Base-by-base conservation (phyloP, 2,329 filamentous ascomycete genomes). In the Trichoderma sp. region DNA sequence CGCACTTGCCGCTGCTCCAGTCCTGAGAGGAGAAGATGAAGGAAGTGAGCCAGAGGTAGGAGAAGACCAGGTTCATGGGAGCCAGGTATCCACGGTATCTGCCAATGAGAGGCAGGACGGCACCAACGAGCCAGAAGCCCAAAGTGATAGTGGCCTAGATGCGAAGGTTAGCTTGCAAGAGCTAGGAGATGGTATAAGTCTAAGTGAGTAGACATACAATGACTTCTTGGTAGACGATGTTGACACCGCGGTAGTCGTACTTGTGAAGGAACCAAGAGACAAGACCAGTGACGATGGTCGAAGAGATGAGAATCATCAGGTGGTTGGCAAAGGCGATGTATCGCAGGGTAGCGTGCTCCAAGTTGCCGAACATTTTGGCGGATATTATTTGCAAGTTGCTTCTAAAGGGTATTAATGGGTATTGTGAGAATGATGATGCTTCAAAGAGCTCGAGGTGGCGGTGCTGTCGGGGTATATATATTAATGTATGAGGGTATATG, bases 41-140 rank as follows among this genome's bases (percentile, higher is more conserved):
- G 20, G 75, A 72, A 7, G 76, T 77, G 58, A 78, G 73, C 76
- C 76, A 78, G 1, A 78, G 74, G 64, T 76, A 78, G 23, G 76
- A 77, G 55, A 77, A 75, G 64, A 74, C 65, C 8, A 77, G 61
- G 68, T 76, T 76, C 5, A 74, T 17, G 2, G 75, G 75, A 61
- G 75, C 43, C 3, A 78, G 43, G 15, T 74, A 72, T n/a, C 77
- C 76, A 3, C 71, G 65, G 62, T 77, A 77, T 13, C 68, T 71
- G 23, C 71, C 61, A 28, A 75, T 8, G 1, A 76, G 32, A 2
- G 76, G 74, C 4, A 77, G 17, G 9, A 74, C 26, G 58, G 75
- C 73, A 28, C 71, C 73, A 43, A 75, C 13, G 11, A 75, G 61
- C 64, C 74, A 78, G 23, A 75, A 59, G 8, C 64, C 73, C 13